A percentile compares a stretch with the other conserved stretches of the same genome.
These are phyloP conservation scores for Colletotrichum chrysophilum DNA, from an alignment of 2,329 filamentous ascomycete species.

Conservation along the genomic window DNA sequence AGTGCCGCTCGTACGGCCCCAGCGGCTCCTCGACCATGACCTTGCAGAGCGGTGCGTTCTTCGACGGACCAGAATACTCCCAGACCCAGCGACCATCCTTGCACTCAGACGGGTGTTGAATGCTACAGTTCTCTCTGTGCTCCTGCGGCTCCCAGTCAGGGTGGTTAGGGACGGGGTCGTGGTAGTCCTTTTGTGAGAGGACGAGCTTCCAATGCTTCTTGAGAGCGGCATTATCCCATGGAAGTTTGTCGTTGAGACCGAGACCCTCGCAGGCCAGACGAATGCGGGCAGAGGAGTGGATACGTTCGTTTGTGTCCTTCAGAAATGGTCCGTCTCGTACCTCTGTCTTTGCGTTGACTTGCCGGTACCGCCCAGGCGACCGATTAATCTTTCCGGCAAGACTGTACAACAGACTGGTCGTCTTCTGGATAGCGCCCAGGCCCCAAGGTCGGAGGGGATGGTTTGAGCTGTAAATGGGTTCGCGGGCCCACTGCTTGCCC, in stretches of 20 bases:
- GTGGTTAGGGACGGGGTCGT: slow-evolving; percentile 39
- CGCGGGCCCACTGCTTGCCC: slow-evolving; percentile 46
- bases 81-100: slow-evolving; percentile 53
- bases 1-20: slow-evolving; percentile 56
- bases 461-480: slow-evolving; percentile 52
- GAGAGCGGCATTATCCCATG: slow-evolving; percentile 54
- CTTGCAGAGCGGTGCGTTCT: slow-evolving; percentile 43
- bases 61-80: slow-evolving; percentile 54
- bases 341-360: slow-evolving; percentile 45
- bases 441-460: slow-evolving; percentile 53
- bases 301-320: slow-evolving; percentile 58
- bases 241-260: slow-evolving; percentile 50
- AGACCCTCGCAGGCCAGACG: slow-evolving; percentile 56
- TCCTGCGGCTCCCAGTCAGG: slow-evolving; percentile 34
- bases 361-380: slow-evolving; percentile 54
- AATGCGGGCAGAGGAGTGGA: slow-evolving; percentile 60
- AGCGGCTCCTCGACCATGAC: slow-evolving; percentile 58
- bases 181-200: slow-evolving; percentile 33
- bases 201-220: slow-evolving; percentile 47
- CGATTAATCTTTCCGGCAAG: slow-evolving; percentile 47
- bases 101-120: slow-evolving; percentile 25
- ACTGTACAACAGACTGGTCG: slow-evolving; percentile 45
- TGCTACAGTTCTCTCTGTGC: slow-evolving; percentile 22
- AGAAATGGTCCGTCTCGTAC: slow-evolving; percentile 43
- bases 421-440: slow-evolving; percentile 48